A percentile compares a stretch with the other conserved stretches of the same genome.
phyloP scores from a whole-genome alignment of 352 stramenopile species.

The Pythium aquatile region DNA sequence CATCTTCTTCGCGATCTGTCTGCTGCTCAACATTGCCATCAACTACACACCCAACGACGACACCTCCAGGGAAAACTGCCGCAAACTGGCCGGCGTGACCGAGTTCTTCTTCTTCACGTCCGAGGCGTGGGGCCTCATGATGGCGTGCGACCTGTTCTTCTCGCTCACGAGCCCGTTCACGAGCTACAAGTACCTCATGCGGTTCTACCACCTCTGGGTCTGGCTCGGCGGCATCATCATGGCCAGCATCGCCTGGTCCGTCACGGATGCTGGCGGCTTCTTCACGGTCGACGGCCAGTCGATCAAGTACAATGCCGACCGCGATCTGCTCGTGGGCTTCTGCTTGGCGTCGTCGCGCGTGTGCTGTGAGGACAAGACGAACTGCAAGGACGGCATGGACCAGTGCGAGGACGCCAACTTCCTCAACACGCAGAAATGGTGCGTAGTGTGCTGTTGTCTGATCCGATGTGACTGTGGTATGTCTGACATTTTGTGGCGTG shows the following conservation, averaged over 20 bases:
- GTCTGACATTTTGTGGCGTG: slow-evolving; percentile 3
- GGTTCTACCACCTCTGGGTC: slow-evolving; percentile 86
- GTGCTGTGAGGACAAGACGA: slow-evolving; percentile 57
- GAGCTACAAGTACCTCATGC: slow-evolving; percentile 89
- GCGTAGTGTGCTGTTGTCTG: not conserved
- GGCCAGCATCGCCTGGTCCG: slow-evolving; percentile 70
- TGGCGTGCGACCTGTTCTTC: slow-evolving; percentile 87
- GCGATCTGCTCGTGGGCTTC: slow-evolving; percentile 72
- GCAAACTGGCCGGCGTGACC: slow-evolving; percentile 74
- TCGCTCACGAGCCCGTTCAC: slow-evolving; percentile 88
- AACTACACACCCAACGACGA: slow-evolving; percentile 66
- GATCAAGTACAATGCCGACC: slow-evolving; percentile 72
- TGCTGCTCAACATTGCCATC: slow-evolving; percentile 82
- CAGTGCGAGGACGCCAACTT: slow-evolving; percentile 63
- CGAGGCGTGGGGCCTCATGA: slow-evolving; percentile 85
- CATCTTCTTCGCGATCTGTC: slow-evolving; percentile 82
- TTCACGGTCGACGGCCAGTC: slow-evolving; percentile 84
- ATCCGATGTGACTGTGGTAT: not conserved
- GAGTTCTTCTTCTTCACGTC: slow-evolving; percentile 90
- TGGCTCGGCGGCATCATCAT: slow-evolving; percentile 83
- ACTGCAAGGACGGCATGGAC: slow-evolving; percentile 36
- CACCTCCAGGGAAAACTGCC: slow-evolving; percentile 48
- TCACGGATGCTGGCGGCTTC: slow-evolving; percentile 71
- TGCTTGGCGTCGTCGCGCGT: slow-evolving; percentile 82
- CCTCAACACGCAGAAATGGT: slow-evolving; percentile 79